Evolutionary conservation across 768 basidiomycete species (phyloP), one percentile per base, ranked within the genome.

Genomic region (Polyporus arcularius): DNA sequence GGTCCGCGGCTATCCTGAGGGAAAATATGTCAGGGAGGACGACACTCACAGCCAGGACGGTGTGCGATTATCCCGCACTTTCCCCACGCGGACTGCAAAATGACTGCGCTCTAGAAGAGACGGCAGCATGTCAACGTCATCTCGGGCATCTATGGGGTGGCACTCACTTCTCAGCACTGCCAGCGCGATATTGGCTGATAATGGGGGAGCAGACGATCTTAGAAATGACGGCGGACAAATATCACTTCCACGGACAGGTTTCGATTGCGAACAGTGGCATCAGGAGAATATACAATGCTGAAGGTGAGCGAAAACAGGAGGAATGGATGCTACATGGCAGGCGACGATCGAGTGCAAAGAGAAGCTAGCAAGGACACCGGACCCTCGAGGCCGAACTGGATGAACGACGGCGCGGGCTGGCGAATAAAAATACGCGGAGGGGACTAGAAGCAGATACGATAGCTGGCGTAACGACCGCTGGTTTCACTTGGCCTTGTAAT

Each of bases 401-500:
- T 49, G 15, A 51, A 38, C 30, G 30, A 35, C 49, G 1, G 35
- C 57, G 51, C 39, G 38, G 42, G 47, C 39, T 38, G 39, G 46
- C 18, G 5, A 58, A 64, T 64, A 55, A 57, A 7, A 32, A 62
- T 52, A 62, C 15, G 47, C 39, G 9, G 21, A 52, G 30, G 26
- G n/a, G 28, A 18, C 58, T 66, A 92, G 76, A 92, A 94, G 77
- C 92, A 93, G 73, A 94, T 92, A 63, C 92, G 89, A 79, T 94
- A 94, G 71, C 92, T 94, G 54, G 92, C 90, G 68, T 94, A 96
- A 61, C 93, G 86, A 53, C 96, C 96, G 64, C 90, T 92, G 16
- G 97, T 99, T 80, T 98, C 97, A 75, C 92, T 95, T 30, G 95
- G 92, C 69, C 97, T 81, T 61, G 91, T 98, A 69, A 99, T 98